These are phyloP conservation scores for Tricladium varicosporioides DNA, from an alignment of 2,329 filamentous ascomycete genomes.

Conservation along the genomic window DNA sequence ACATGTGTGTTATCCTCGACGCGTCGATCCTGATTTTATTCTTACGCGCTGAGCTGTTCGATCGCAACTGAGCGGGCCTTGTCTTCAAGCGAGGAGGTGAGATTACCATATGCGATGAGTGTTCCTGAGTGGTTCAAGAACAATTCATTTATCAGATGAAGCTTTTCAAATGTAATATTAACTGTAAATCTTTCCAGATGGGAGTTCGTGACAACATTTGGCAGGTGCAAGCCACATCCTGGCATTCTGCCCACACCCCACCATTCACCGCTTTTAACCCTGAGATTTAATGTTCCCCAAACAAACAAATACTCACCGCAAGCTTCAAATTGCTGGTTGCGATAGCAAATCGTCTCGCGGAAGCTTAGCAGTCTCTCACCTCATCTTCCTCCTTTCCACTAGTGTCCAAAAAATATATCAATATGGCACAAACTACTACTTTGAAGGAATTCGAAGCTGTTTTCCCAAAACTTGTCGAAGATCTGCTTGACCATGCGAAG, in stretches of 20 bases:
- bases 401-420: slow-evolving; percentile 23
- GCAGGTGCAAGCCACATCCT: slow-evolving; percentile 5
- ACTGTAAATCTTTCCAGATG: no score
- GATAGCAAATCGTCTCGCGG: neutral
- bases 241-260: slow-evolving; percentile 12
- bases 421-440: slow-evolving; percentile 69
- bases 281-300: neutral
- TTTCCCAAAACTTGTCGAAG: slow-evolving; percentile 82
- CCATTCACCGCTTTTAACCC: slow-evolving; percentile 1
- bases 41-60: neutral
- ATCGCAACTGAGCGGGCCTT: no score
- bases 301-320: neutral
- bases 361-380: neutral
- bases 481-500: slow-evolving; percentile 74
- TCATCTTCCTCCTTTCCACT: neutral
- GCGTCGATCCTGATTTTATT: neutral
- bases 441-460: slow-evolving; percentile 86
- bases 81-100: no score
- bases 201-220: neutral
- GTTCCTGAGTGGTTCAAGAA: no score
- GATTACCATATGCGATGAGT: no score
- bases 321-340: neutral
- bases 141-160: no score
- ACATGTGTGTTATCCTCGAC: neutral
- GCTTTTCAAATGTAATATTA: no score